Conservation (phyloP, 2,329 filamentous ascomycete genomes). For the Aureobasidium uvarum region DNA sequence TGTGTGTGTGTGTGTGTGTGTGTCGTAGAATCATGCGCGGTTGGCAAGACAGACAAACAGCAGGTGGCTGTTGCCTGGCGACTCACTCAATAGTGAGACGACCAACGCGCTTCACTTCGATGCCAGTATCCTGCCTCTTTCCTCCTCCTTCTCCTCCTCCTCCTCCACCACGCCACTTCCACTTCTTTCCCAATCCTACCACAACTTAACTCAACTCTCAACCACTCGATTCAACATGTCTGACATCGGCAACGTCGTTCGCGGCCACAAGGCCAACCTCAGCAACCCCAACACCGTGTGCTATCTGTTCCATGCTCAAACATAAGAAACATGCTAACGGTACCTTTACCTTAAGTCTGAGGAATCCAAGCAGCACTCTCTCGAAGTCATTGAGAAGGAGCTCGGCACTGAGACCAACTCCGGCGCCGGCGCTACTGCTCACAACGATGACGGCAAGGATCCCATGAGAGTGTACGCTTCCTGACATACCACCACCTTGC, state of each 20-base stretch:
- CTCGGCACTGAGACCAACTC: conserved; percentile 37
- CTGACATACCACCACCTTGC: not conserved
- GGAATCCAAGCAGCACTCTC: conserved; percentile 57
- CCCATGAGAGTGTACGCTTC: conserved; percentile 53
- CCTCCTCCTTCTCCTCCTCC: not conserved
- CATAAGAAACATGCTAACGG: too few relatives aligned
- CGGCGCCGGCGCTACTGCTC: conserved; percentile 28
- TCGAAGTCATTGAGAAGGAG: conserved; percentile 53
- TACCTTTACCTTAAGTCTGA: conserved; percentile 39
- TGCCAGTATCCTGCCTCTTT: not conserved
- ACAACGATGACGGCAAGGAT: conserved; percentile 39
- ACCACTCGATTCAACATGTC: conserved; percentile 19
- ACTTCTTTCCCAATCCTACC: not conserved
- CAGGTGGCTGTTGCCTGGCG: conserved; percentile 12
- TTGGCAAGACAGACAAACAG: conserved; percentile 4
- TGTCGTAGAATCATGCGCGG: not conserved
- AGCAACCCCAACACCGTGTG: conserved; percentile 50
- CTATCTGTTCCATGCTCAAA: too few relatives aligned
- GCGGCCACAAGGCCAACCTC: conserved; percentile 58
- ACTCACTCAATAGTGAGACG: not conserved
- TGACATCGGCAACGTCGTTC: conserved; percentile 24
- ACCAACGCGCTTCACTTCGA: not conserved
- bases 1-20: not conserved
- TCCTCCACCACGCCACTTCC: not conserved
- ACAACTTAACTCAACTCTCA: not conserved